Base-by-base conservation (phyloP, 1,284 basidiomycete species). In the Pterulicium gracile region DNA sequence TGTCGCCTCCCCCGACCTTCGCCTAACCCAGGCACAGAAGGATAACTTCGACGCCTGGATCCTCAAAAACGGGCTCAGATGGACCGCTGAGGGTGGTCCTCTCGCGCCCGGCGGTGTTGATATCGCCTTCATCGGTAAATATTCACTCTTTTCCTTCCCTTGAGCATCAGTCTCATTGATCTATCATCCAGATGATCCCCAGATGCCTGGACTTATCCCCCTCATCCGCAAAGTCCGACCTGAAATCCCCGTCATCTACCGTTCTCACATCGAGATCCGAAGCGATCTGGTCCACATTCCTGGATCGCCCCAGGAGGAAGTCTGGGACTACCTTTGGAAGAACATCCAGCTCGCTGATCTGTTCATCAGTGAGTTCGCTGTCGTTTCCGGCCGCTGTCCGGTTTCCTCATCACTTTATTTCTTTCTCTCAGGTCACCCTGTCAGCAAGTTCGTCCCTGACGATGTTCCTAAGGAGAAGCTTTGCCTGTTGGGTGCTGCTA, bases 291-390 rank as follows among this genome's bases (percentile, higher is more conserved):
- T 85, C 22, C 79, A 84, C 57, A 67, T 75, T 24, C 64, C 76
- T 23, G 81, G 83, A 34, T 90, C 88, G 3, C 83, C 86, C 21
- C 88, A 92, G 57, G 77, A 85, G 56, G 83, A 87, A 53, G 88
- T 91, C 10, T 92, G 89, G 88, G 75, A 90, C 56, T 92, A 91
- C 61, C 72, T 92, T 14, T 92, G 85, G 81, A 82, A 88, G 55
- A 89, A 89, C 62, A 88, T 93, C 58, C 73, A 88, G 59, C 70
- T 82, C 21, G 81, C 86, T 43, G 88, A 92, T 66, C 62, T 91
- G 55, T 91, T 92, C 69, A 84, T 92, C 66, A 79, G 84, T 77
- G 50, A 54, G 72, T 24, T 40, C 32, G 21, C 39, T 23, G 24
- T 42, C 15, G 12, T 14, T 24, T 20, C 24, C 48, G 32, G 36